Base-by-base conservation (phyloP, 768 basidiomycete species). In the Mycena polygramma region DNA sequence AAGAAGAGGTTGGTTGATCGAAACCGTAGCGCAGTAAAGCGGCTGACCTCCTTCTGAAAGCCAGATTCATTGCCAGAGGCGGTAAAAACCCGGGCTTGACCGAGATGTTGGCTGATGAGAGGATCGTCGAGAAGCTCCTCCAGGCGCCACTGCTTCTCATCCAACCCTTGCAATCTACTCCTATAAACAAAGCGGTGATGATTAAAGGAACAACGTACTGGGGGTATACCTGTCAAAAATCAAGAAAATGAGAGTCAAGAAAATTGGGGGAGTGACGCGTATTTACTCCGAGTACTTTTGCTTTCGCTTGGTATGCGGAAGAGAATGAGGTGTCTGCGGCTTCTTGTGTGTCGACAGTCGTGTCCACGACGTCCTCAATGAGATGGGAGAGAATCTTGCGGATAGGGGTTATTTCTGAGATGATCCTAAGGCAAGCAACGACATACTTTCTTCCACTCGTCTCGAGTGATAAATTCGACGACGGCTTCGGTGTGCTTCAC, bases 21-120 rank as follows among this genome's bases (percentile, higher is more conserved):
- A 4, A 15, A 7, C n/a, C n/a, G 54, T 39, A 26, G 24, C 11
- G 37, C 22, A n/a, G 20, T 24, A 19, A 57, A 30, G 36, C 6
- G 54, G 45, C 57, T 7, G 22, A 70, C 72, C 65, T 69, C 36
- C 26, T 69, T 67, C 36, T 73, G 68, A 19, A 73, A 73, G 15
- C 63, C 63, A 8, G 55, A 15, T 1, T 30, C 24, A 55, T 22
- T 26, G 17, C 13, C 6, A 30, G 61, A 52, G 0, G 68, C 46
- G 1, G 24, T 17, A 37, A 73, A 60, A 9, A 35, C 0, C n/a
- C 37, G 2, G 19, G 41, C 24, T n/a, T 14, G n/a, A 17, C 41
- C 68, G 19, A 73, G 61, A 54, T 63, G 63, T 10, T 26, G 9
- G 17, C 37, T n/a, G 11, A 72, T 46, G 9, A 36, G 2, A 5